Base-by-base conservation (phyloP, 2,329 filamentous ascomycete species). In the Pseudogymnoascus sp. region DNA sequence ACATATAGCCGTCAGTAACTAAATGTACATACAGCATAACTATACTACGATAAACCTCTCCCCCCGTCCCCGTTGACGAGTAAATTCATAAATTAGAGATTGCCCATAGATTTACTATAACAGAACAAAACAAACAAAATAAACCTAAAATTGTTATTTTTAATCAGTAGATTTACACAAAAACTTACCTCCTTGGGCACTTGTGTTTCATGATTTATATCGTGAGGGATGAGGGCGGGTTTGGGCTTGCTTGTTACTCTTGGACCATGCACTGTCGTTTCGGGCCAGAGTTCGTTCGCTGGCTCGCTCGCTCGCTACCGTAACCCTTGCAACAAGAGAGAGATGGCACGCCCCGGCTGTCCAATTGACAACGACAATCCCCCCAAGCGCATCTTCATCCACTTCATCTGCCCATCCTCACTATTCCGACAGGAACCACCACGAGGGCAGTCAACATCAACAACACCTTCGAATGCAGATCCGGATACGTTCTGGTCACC, bases 361-460 rank as follows among this genome's bases (percentile, higher is more conserved):
- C 45, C 45, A 52, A 52, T 52, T 52, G 45, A 52, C 45, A 52
- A 52, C 45, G 45, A 52, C 45, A 52, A 52, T 52, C 45, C 45
- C 41, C 45, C 45, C 45, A 52, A 52, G 45, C 45, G 45, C 45
- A 52, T 52, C 45, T 52, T 52, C 45, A 52, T 10, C 45, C 45
- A 52, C 45, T 52, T 52, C 45, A 52, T 52, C 45, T 52, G 45
- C 45, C 45, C 45, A 30, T 52, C 45, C 45, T 52, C 45, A 52
- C 45, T 30, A 52, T 52, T 52, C 45, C 45, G 26, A 18, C 45
- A 52, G 45, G 45, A 52, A 52, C 45, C 30, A 52, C 45, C 23
- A 52, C 45, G 26, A 52, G 45, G 45, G 45, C 45, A 52, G 23
- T 52, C 12, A 52, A 52, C 45, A 52, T 52, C 45, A 28, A 52